These are phyloP conservation scores for Starmera amethionina DNA, from an alignment of 805 yeast species.

Conservation along the genomic window DNA sequence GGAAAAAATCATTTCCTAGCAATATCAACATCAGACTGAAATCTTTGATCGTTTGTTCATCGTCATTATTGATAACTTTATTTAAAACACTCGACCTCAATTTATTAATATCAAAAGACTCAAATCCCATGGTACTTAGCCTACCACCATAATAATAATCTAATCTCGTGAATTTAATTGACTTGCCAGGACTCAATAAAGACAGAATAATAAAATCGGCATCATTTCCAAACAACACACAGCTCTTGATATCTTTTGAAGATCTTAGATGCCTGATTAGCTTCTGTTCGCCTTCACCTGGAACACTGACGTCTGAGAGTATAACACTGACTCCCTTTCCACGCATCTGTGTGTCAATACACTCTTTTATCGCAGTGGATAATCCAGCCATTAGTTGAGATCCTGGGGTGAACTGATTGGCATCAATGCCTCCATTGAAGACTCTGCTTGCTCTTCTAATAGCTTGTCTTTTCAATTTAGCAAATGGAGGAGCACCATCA, in stretches of 20 bases:
- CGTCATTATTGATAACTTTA: constrained; percentile 24
- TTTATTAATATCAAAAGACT: no score
- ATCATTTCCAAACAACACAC: constrained; percentile 86
- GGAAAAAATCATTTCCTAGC: constrained; percentile 93
- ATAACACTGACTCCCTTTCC: constrained; percentile 63
- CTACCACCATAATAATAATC: no score
- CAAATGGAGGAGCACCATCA: constrained; percentile 96
- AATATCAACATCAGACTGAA: constrained; percentile 80
- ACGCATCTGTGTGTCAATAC: constrained; percentile 65
- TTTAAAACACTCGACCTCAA: no score
- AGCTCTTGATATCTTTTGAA: constrained; percentile 63
- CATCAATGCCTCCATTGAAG: constrained; percentile 64
- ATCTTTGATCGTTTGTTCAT: constrained; percentile 47
- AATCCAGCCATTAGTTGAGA: constrained; percentile 85
- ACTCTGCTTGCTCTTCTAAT: constrained; percentile 86
- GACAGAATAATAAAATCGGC: constrained; percentile 93
- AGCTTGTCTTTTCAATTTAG: constrained; percentile 92
- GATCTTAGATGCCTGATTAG: constrained; percentile 79
- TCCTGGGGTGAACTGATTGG: constrained; percentile 89
- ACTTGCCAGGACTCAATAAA: constrained; percentile 37
- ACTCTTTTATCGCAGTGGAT: constrained; percentile 62
- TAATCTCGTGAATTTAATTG: not conserved
- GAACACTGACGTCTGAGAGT: constrained; percentile 81
- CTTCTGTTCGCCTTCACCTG: constrained; percentile 97
- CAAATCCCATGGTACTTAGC: no score